phyloP scores from a whole-genome alignment of 768 basidiomycete species.

The Termitomyces sp. region DNA sequence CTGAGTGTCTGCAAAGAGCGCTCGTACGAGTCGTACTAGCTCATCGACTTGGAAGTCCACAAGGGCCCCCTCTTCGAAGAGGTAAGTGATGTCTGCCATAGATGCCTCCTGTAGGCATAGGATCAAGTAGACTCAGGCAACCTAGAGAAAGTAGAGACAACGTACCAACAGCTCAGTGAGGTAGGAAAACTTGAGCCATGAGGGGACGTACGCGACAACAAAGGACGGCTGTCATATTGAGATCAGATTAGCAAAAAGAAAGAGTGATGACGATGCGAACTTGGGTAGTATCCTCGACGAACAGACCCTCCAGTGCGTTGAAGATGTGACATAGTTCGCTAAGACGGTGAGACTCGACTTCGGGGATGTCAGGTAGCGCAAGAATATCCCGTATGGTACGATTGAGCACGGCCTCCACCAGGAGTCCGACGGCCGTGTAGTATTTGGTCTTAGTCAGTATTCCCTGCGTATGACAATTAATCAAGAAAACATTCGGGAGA shows the following conservation, averaged over 20 bases:
- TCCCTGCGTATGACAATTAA: constrained; percentile 32
- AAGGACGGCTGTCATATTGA: constrained; percentile 50
- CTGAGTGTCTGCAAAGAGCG: constrained; percentile 84
- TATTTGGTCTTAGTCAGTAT: constrained; percentile 69
- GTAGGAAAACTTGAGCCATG: constrained; percentile 94
- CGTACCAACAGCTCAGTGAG: constrained; percentile 85
- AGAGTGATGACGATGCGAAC: constrained; percentile 26
- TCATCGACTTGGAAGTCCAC: constrained; percentile 88
- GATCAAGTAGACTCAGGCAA: not conserved
- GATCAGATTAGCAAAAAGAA: not conserved
- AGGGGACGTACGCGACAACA: constrained; percentile 81
- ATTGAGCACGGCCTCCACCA: constrained; percentile 64
- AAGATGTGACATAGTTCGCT: constrained; percentile 80
- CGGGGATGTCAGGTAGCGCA: constrained; percentile 80
- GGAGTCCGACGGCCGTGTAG: constrained; percentile 62
- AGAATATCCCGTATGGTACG: constrained; percentile 70
- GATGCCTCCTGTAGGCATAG: constrained; percentile 67
- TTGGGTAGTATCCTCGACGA: constrained; percentile 59
- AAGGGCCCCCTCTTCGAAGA: constrained; percentile 86
- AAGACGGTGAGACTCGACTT: constrained; percentile 77
- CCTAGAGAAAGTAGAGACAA: constrained; percentile 9
- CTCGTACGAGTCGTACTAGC: constrained; percentile 72
- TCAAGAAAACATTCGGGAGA: not conserved
- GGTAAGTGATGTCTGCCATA: constrained; percentile 85
- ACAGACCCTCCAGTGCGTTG: constrained; percentile 75